A percentile compares a stretch with the other conserved stretches of the same genome.
Conservation (phyloP, 768 basidiomycete genomes). For the Dictyophora rubrovolvata region DNA sequence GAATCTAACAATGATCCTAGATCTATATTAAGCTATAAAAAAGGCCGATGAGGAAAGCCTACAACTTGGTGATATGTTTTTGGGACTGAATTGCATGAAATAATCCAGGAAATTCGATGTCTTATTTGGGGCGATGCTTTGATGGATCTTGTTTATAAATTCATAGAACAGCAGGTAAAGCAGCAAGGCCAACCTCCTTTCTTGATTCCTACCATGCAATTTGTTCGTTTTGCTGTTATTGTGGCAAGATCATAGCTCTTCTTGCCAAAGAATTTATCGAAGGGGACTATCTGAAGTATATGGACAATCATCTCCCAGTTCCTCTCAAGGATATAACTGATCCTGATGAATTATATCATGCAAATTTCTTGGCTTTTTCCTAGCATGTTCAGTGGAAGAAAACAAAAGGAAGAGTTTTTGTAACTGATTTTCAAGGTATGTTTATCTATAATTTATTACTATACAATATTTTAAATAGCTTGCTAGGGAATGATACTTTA, state of each 20-base stretch:
- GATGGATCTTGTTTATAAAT: neutral
- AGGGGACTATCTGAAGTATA: no score
- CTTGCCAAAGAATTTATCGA: no score
- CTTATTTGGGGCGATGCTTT: neutral
- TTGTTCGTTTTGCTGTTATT: neutral
- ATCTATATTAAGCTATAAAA: no score
- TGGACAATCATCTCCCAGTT: no score
- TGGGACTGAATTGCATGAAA: neutral
- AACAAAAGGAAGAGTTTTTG: neutral
- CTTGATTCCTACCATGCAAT: neutral
- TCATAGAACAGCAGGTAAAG: neutral
- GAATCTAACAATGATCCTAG: no score
- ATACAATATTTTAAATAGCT: neutral
- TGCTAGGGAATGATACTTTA: neutral
- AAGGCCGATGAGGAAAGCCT: no score
- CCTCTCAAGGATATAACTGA: no score
- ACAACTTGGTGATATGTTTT: neutral
- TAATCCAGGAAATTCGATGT: neutral
- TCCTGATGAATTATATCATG: neutral
- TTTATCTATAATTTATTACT: neutral
- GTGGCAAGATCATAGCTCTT: neutral
- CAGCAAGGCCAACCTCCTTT: neutral
- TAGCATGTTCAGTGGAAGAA: neutral
- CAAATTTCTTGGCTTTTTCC: neutral
- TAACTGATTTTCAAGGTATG: neutral